Percentiles rank a stretch among this genome's conserved stretches.
phyloP scores from a whole-genome alignment of 1,139 yeast species.

The Citeromyces hawaiiensis region DNA sequence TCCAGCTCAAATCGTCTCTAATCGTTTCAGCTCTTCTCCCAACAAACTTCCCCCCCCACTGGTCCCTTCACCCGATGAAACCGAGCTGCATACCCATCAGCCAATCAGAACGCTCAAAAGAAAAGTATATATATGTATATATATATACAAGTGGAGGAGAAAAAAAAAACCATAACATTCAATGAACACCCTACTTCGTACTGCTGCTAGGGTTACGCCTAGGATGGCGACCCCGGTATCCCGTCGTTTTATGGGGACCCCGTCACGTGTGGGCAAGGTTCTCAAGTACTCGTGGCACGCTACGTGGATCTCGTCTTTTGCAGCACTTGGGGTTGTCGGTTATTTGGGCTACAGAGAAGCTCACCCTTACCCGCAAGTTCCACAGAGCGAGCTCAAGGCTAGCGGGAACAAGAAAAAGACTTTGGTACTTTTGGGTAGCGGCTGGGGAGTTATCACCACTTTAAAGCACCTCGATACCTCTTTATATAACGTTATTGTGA shows the following conservation, averaged over 20 bases:
- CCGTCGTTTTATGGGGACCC: background rate
- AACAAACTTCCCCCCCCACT: background rate
- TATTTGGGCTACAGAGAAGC: conserved; percentile 44
- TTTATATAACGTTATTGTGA: conserved; percentile 45
- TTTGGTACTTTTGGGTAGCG: conserved; percentile 44
- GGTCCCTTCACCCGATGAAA: background rate
- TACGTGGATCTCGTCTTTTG: conserved; percentile 21
- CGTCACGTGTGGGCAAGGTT: background rate
- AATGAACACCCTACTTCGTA: background rate
- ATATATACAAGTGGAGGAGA: too few relatives aligned
- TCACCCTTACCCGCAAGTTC: conserved; percentile 43
- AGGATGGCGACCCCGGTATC: background rate
- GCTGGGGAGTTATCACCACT: conserved; percentile 50
- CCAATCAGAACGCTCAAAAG: background rate
- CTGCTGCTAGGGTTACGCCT: background rate
- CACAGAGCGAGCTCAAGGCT: conserved; percentile 44
- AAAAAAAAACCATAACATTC: background rate
- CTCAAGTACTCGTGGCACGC: conserved; percentile 14
- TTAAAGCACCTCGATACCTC: conserved; percentile 45
- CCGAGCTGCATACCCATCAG: background rate
- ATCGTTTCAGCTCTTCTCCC: too few relatives aligned
- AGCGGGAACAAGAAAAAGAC: conserved; percentile 77
- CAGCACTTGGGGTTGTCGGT: conserved; percentile 33
- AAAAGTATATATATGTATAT: too few relatives aligned
- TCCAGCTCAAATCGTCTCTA: too few relatives aligned